Evolutionary conservation across 345 rosid genomes (phyloP).

Genomic region (Eucalyptus regnans): DNA sequence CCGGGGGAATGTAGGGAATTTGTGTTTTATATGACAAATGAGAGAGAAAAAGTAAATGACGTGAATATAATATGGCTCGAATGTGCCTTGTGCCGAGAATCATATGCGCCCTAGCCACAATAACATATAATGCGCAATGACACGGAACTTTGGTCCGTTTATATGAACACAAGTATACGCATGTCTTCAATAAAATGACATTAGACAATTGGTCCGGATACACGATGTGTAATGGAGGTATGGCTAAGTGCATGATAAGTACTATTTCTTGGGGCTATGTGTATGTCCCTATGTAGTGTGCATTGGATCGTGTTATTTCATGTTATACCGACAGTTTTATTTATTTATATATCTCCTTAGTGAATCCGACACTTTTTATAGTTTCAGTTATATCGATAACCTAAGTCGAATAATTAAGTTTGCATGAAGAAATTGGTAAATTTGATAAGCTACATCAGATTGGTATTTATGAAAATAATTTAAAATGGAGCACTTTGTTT

Average conservation of each 20-base stretch:
- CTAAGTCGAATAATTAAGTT: background rate
- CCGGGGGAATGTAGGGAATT: background rate
- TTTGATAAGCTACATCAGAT: background rate
- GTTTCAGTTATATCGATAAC: background rate
- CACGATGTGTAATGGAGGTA: fast-evolving
- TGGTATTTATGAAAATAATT: background rate
- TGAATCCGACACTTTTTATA: background rate
- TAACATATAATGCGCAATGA: background rate
- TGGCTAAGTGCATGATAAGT: background rate
- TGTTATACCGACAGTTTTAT: fast-evolving
- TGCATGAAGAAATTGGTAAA: background rate
- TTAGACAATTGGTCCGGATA: fast-evolving
- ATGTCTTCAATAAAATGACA: background rate
- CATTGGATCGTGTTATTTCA: background rate
- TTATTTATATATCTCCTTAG: background rate
- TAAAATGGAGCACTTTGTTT: background rate
- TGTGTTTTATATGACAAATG: too few species aligned
- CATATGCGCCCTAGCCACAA: background rate
- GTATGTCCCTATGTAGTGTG: fast-evolving
- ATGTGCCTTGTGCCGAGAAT: background rate
- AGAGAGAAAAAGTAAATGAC: background rate
- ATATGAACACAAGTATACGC: background rate
- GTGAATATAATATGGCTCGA: background rate
- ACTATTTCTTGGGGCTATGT: background rate
- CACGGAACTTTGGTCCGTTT: background rate